phyloP scores from a whole-genome alignment of 495 filamentous ascomycete genomes.

The Xylaria venustula region DNA sequence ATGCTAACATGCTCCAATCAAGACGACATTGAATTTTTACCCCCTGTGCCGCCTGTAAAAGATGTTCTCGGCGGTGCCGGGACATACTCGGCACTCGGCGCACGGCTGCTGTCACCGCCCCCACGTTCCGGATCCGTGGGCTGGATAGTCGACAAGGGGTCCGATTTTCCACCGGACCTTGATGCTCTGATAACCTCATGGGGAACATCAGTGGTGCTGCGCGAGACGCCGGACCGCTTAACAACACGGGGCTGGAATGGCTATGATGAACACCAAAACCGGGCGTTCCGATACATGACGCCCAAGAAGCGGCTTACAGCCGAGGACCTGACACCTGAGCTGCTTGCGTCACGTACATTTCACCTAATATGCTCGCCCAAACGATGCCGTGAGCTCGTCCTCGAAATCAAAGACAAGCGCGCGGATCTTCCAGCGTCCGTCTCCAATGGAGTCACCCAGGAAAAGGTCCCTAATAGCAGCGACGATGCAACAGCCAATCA shows the following conservation, averaged over 20 bases:
- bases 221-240: slow-evolving; percentile 61
- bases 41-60: slow-evolving; percentile 58
- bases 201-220: slow-evolving; percentile 68
- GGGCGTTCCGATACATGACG: slow-evolving; percentile 83
- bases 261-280: slow-evolving; percentile 57
- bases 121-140: slow-evolving; percentile 61
- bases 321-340: slow-evolving; percentile 40
- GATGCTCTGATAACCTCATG: slow-evolving; percentile 63
- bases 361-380: slow-evolving; percentile 83
- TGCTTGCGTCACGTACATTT: slow-evolving; percentile 71
- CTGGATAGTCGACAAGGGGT: slow-evolving; percentile 88
- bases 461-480: neutral
- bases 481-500: slow-evolving; percentile 13
- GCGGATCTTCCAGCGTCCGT: slow-evolving; percentile 24
- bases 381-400: slow-evolving; percentile 73
- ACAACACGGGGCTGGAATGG: slow-evolving; percentile 94
- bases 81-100: slow-evolving; percentile 81
- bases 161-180: slow-evolving; percentile 74
- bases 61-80: slow-evolving; percentile 85
- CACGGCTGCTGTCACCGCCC: slow-evolving; percentile 75
- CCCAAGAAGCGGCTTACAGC: slow-evolving; percentile 72
- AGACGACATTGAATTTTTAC: slow-evolving; percentile 89
- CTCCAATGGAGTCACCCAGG: neutral
- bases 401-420: slow-evolving; percentile 54
- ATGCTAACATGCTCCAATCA: slow-evolving; percentile 18